Base-by-base conservation (phyloP, 2,329 filamentous ascomycete species). In the Zymoseptoria pseudotritici region DNA sequence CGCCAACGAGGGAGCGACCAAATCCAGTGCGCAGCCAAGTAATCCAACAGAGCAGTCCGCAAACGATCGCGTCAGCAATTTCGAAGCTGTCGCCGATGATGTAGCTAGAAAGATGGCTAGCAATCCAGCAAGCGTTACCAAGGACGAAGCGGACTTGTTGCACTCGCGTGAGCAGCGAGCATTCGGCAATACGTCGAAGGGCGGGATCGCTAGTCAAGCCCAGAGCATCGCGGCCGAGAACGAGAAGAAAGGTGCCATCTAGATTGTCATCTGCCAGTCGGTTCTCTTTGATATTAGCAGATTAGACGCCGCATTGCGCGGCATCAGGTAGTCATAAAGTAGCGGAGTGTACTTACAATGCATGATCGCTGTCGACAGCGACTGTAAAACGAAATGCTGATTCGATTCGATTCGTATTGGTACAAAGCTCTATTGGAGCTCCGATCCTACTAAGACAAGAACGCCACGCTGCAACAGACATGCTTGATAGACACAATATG, bases 61-160 rank as follows among this genome's bases (percentile, higher is more conserved):
- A 6, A 55, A 63, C 6, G 71, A 73, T 59, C 72, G 70, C 53
- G 65, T 72, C 31, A 57, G 66, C 26, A 74, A 74, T 58, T 68
- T 70, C 53, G 65, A 72, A 56, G 58, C 71, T 19, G 70, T 65
- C 3, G 68, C 71, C 21, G 65, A 64, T 21, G 58, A 67, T 8
- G 65, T 74, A 31, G 68, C 63, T 21, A 53, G 69, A 22, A 76
- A 74, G 67, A 66, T 75, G 53, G 69, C 70, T 10, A 64, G 66
- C n/a, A 67, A 70, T 49, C 70, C 71, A 1, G 67, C 70, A 53
- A 60, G 65, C n/a, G 62, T 73, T 53, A 72, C 70, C 7, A 69
- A 71, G 58, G 68, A 71, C 5, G 74, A 75, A 36, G 69, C 67
- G 13, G 66, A 71, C 50, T 54, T 69, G 20, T 57, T 72, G 9